phyloP scores from a whole-genome alignment of 208 protist genomes.

The Leishmania mexicana region DNA sequence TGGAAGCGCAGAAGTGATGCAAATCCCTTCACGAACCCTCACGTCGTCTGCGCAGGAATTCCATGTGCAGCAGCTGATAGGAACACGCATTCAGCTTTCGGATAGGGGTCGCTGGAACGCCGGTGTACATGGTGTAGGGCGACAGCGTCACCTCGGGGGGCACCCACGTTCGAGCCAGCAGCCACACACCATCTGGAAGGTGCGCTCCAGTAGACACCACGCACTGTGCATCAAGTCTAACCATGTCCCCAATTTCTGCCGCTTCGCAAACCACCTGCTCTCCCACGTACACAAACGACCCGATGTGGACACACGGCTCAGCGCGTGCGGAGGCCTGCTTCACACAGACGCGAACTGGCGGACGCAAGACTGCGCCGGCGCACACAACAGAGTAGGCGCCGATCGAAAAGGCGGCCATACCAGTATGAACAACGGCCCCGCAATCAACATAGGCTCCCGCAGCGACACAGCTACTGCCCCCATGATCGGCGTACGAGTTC shows the following conservation, averaged over 20 bases:
- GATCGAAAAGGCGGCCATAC: slow-evolving; percentile 17
- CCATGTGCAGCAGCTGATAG: slow-evolving; percentile 45
- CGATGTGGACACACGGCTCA: slow-evolving; percentile 34
- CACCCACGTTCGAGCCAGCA: slow-evolving; percentile 50
- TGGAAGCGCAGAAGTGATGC: background rate
- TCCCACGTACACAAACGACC: slow-evolving; percentile 56
- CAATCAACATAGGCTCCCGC: background rate
- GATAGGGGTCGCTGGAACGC: slow-evolving; percentile 46
- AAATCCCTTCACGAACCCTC: background rate
- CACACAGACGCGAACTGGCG: slow-evolving; percentile 48
- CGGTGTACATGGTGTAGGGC: slow-evolving; percentile 63
- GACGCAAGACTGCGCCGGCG: slow-evolving; percentile 44
- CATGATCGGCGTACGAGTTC: slow-evolving; percentile 11
- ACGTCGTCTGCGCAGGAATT: slow-evolving; percentile 35
- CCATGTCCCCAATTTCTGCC: slow-evolving; percentile 48
- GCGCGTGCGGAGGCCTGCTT: slow-evolving; percentile 39
- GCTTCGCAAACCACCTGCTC: slow-evolving; percentile 59
- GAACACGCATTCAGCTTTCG: slow-evolving; percentile 41
- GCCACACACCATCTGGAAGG: slow-evolving; percentile 67
- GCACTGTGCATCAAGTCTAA: slow-evolving; percentile 61
- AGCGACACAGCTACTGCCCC: background rate
- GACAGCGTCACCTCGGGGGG: slow-evolving; percentile 52
- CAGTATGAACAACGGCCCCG: slow-evolving; percentile 37
- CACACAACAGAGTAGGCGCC: slow-evolving; percentile 39
- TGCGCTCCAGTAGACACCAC: slow-evolving; percentile 52